Base-by-base conservation (phyloP, 2,329 filamentous ascomycete species). In the Penicillium sp. region DNA sequence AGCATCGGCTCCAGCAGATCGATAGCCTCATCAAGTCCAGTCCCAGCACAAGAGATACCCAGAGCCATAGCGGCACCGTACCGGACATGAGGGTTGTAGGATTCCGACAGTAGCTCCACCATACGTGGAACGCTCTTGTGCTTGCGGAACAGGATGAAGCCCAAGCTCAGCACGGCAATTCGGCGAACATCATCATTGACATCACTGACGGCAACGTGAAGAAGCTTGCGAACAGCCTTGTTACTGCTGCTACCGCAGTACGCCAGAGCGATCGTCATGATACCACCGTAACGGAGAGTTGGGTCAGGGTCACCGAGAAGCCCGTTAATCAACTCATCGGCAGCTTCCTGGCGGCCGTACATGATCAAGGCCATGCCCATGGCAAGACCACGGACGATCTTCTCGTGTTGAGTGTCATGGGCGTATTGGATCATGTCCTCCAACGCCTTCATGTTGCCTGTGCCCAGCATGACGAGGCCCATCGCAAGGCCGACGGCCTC, bases 1-100 rank as follows among this genome's bases (percentile, higher is more conserved):
- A 96, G 90, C 93, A 98, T 98, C 14, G 93, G 93, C 74, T 98
- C 93, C 4, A 98, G 79, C 14, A 98, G 78, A 62, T 98, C 93
- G 52, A 97, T 93, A 18, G 94, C 93, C 72, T 98, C 93, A 53
- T 95, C 89, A 24, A 97, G 78, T 11, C 93, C 93, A 42, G 93
- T 98, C 39, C 93, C 93, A 22, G 93, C 93, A 62, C 94, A 98
- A 22, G 94, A 95, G 62, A 98, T 98, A 71, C 93, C 93, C 10
- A 98, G 81, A 35, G 94, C 94, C 89, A 98, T 96, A 43, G 93
- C 93, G 16, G 93, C 95, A 64, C 93, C 93, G 63, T 98, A 98
- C 47, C 93, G 85, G 38, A 98, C 93, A 65, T 98, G 93, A 16
- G 93, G 93, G 73, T 98, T 98, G 77, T 98, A 98, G 0, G 91